A percentile compares a stretch with the other conserved stretches of the same genome.
Conservation (phyloP, 1,284 basidiomycete genomes). For the Neotropicomus parvogracilis region DNA sequence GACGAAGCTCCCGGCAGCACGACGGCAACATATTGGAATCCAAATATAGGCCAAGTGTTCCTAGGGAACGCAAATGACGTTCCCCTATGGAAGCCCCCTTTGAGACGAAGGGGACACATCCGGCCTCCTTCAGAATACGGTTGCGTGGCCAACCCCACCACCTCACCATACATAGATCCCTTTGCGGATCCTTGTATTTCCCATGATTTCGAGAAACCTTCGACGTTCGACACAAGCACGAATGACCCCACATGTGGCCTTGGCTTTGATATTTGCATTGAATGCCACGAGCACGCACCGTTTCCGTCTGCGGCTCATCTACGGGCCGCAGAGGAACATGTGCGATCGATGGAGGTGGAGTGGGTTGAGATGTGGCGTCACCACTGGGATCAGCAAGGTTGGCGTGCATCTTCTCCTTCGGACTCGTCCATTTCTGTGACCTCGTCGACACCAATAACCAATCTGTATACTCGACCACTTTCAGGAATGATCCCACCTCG, state of each 20-base stretch:
- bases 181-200: constrained; percentile 12
- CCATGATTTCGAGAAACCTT: constrained; percentile 27
- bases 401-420: not conserved
- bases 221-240: constrained; percentile 50
- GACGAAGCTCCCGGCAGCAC: constrained; percentile 34
- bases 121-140: not conserved
- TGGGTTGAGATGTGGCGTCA: constrained; percentile 46
- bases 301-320: constrained; percentile 62
- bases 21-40: constrained; percentile 48
- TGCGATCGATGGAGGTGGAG: constrained; percentile 57
- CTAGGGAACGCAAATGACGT: constrained; percentile 80
- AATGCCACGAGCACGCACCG: constrained; percentile 76
- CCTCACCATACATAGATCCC: constrained; percentile 14
- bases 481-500: constrained; percentile 43
- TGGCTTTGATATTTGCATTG: constrained; percentile 81
- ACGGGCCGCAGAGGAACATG: constrained; percentile 67
- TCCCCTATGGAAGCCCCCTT: constrained; percentile 40
- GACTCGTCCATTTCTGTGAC: not conserved
- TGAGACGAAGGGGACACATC: constrained; percentile 12
- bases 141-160: not conserved
- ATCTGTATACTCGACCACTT: not conserved
- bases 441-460: not conserved
- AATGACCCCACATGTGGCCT: constrained; percentile 59
- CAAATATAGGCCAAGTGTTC: constrained; percentile 60
- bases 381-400: constrained; percentile 27